Percentiles rank a stretch among this genome's conserved stretches.
Evolutionary conservation across 371 early-diverging fungal species (phyloP).

Genomic region (Choanephora cucurbitarum): DNA sequence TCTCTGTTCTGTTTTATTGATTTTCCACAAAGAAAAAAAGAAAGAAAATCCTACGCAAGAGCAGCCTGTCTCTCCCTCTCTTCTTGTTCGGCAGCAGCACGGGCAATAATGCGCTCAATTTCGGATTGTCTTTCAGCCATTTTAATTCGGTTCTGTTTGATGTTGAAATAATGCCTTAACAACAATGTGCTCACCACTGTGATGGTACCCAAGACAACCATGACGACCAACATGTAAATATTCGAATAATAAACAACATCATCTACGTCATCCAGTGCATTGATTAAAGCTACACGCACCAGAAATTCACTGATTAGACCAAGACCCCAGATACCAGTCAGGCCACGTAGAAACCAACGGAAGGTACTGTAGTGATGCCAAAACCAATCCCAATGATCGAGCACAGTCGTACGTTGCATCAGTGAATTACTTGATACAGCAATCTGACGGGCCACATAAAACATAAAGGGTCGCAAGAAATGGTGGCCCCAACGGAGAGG

Average conservation of each 20-base stretch:
- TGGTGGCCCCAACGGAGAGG: slow-evolving; percentile 37
- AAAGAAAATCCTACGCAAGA: no score
- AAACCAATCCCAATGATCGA: slow-evolving; percentile 46
- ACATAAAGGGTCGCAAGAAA: slow-evolving; percentile 44
- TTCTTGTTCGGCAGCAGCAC: slow-evolving; percentile 26
- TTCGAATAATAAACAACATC: slow-evolving; percentile 46
- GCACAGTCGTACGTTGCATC: slow-evolving; percentile 27
- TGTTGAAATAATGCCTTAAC: slow-evolving; percentile 40
- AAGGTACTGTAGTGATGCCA: slow-evolving; percentile 40
- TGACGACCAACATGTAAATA: slow-evolving; percentile 41
- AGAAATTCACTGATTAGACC: slow-evolving; percentile 51
- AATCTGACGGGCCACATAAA: slow-evolving; percentile 49
- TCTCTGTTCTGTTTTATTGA: no score
- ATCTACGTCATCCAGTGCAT: slow-evolving; percentile 40
- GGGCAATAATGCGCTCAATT: slow-evolving; percentile 37
- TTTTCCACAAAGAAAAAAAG: no score
- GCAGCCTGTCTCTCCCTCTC: not conserved
- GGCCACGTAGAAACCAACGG: slow-evolving; percentile 35
- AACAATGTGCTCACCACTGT: slow-evolving; percentile 33
- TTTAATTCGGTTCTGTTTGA: slow-evolving; percentile 33
- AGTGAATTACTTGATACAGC: slow-evolving; percentile 32
- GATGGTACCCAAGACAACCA: slow-evolving; percentile 29
- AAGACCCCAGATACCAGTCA: slow-evolving; percentile 44
- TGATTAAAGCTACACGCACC: slow-evolving; percentile 40
- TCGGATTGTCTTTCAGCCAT: slow-evolving; percentile 29